Percentiles rank a stretch among this genome's conserved stretches.
Conservation (phyloP, 2,329 filamentous ascomycete genomes). For the Colletotrichum melonis region DNA sequence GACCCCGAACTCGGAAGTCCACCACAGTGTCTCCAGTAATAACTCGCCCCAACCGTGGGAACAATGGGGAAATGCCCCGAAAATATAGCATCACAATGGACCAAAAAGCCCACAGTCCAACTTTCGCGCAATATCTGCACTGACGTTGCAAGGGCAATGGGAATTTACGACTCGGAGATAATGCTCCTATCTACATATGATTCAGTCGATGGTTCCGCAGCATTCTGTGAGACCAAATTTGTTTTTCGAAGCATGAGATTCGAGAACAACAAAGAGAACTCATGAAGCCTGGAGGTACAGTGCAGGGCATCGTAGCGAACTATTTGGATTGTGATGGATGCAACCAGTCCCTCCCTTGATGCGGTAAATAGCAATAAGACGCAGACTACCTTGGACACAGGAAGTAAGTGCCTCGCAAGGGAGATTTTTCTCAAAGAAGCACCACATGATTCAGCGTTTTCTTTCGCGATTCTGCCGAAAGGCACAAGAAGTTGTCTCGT, state of each 20-base stretch:
- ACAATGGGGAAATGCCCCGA: slow-evolving; percentile 8
- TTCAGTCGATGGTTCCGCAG: not conserved
- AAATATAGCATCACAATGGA: slow-evolving; percentile 1
- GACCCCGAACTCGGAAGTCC: not conserved
- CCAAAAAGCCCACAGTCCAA: not conserved
- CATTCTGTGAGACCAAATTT: not conserved
- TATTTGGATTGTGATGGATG: not conserved
- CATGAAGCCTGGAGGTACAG: not conserved
- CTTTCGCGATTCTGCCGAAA: not conserved
- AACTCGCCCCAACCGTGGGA: slow-evolving; percentile 1
- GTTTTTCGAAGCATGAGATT: not conserved
- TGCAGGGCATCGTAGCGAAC: not conserved
- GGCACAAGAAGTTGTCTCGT: not conserved
- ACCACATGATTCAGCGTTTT: not conserved
- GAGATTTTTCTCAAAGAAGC: not conserved
- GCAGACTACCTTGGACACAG: not conserved
- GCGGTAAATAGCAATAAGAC: not conserved
- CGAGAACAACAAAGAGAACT: not conserved
- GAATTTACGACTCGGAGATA: not conserved
- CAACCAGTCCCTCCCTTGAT: not conserved
- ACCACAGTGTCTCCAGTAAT: not conserved
- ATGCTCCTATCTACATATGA: too few relatives aligned
- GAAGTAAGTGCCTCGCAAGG: not conserved
- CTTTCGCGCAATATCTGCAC: not conserved
- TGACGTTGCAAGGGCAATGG: not conserved